Conservation (phyloP, 2,329 filamentous ascomycete genomes). For the Aspergillus oerlinghausenensis region DNA sequence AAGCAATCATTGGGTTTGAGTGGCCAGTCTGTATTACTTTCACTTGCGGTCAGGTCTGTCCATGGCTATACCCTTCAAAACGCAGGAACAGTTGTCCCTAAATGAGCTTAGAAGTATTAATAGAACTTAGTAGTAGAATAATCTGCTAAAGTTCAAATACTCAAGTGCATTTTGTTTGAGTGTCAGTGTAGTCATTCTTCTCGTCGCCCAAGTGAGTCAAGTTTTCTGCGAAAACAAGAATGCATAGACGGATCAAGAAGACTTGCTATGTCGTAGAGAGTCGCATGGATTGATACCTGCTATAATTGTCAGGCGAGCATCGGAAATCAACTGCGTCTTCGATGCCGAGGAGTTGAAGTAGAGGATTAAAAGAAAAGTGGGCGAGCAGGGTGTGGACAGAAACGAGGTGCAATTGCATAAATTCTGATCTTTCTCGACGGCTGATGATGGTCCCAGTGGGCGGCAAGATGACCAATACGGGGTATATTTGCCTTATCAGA, state of each 20-base stretch:
- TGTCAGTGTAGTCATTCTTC: background rate
- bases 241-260: background rate
- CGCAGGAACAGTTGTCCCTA: too few species aligned
- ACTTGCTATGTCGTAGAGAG: background rate
- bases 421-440: background rate
- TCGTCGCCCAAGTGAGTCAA: background rate
- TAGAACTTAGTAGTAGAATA: background rate
- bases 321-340: background rate
- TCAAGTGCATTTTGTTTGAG: background rate
- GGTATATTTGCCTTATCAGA: background rate
- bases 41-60: too few species aligned
- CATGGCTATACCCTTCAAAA: too few species aligned
- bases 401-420: background rate
- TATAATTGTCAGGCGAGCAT: background rate
- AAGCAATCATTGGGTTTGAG: too few species aligned
- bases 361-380: background rate
- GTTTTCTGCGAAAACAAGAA: background rate
- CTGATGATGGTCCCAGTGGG: background rate
- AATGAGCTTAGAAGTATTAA: too few species aligned
- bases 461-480: background rate
- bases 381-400: slow-evolving; percentile 5
- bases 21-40: too few species aligned
- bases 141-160: background rate
- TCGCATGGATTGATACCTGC: too few species aligned
- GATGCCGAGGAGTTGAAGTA: background rate